Conservation (phyloP, 2,329 filamentous ascomycete species). For the Epichloe baconii region DNA sequence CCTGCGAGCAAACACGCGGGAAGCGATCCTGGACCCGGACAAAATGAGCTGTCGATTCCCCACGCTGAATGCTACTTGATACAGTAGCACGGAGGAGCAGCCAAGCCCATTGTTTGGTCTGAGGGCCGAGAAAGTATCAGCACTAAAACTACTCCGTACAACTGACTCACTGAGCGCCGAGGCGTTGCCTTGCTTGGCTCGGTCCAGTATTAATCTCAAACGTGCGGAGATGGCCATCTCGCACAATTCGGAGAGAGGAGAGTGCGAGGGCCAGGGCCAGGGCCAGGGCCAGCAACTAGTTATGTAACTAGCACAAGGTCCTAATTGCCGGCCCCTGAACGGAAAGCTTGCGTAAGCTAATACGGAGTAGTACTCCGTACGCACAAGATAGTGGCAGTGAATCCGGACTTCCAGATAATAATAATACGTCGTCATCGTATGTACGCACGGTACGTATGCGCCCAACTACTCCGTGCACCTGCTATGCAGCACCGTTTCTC, state of each 20-base stretch:
- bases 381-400: too few relatives aligned
- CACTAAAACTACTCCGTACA: too few relatives aligned
- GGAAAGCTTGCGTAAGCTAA: not conserved
- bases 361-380: too few relatives aligned
- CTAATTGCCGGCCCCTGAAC: not conserved
- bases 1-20: not conserved
- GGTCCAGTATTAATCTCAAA: not conserved
- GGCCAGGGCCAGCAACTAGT: not conserved
- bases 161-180: not conserved
- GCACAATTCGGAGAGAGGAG: not conserved
- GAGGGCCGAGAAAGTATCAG: too few relatives aligned
- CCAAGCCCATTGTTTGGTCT: too few relatives aligned
- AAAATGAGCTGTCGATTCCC: not conserved
- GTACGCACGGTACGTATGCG: too few relatives aligned
- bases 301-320: not conserved
- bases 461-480: too few relatives aligned
- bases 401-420: too few relatives aligned
- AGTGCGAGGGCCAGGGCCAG: too few relatives aligned
- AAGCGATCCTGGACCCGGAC: not conserved
- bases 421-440: too few relatives aligned
- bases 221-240: slow-evolving; percentile 1
- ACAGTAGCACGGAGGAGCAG: too few relatives aligned
- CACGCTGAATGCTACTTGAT: not conserved
- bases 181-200: not conserved
- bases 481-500: too few relatives aligned